These are phyloP conservation scores for Akebia trifoliata DNA, from an alignment of 164 flowering plant species.

Conservation along the genomic window DNA sequence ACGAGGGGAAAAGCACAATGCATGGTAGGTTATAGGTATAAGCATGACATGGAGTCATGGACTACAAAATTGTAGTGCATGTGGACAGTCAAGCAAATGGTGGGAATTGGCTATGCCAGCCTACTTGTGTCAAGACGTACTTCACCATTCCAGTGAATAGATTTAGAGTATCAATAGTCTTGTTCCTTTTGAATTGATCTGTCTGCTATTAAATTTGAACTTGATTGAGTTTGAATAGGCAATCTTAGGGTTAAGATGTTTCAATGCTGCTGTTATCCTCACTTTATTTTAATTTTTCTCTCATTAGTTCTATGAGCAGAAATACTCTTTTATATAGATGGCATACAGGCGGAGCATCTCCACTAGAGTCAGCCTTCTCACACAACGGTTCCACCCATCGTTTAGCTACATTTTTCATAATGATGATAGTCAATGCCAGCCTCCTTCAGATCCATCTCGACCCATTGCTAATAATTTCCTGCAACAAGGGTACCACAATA, in stretches of 20 bases:
- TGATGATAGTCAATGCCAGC: conserved; percentile 22
- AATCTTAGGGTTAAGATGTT: not conserved
- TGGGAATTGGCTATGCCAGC: too few species aligned
- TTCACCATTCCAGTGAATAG: too few species aligned
- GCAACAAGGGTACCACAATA: conserved; percentile 15
- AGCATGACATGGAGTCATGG: too few species aligned
- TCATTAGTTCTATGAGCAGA: not conserved
- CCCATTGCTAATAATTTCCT: conserved; percentile 7
- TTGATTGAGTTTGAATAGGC: not conserved
- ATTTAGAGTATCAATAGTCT: too few species aligned
- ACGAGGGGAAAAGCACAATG: too few species aligned
- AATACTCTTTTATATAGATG: conserved; percentile 20
- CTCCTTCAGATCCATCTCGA: conserved; percentile 16
- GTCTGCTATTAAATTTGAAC: not conserved
- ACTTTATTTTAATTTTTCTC: not conserved
- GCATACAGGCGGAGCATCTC: conserved; percentile 43
- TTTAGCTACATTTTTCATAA: conserved; percentile 33
- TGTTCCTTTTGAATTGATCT: too few species aligned
- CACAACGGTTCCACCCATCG: conserved; percentile 35
- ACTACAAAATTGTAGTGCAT: too few species aligned
- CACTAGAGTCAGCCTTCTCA: conserved; percentile 28
- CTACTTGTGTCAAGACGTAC: too few species aligned
- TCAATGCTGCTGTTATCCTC: not conserved
- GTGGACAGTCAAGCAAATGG: too few species aligned
- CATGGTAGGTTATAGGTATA: too few species aligned